phyloP scores from a whole-genome alignment of 2,329 filamentous ascomycete species.

The Phyllosticta citriasiana region DNA sequence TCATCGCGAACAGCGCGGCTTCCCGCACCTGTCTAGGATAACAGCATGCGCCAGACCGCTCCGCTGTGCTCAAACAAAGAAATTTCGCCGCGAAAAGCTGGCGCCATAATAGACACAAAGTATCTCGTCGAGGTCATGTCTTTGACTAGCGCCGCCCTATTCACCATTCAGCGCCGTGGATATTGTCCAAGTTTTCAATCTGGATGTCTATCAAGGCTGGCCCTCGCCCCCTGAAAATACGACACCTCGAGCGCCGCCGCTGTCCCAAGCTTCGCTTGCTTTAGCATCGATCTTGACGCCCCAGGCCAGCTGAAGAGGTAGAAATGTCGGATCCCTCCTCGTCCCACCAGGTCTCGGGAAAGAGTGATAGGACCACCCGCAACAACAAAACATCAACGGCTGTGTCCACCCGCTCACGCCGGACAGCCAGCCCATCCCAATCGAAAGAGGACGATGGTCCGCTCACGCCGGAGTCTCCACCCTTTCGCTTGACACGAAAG shows the following conservation, averaged over 20 bases:
- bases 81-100: slow-evolving; percentile 13
- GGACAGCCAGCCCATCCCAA: slow-evolving; percentile 8
- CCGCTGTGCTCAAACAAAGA: slow-evolving; percentile 17
- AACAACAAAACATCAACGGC: slow-evolving; percentile 22
- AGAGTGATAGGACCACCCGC: slow-evolving; percentile 17
- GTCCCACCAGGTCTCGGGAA: slow-evolving; percentile 5
- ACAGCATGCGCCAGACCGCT: slow-evolving; percentile 23
- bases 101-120: slow-evolving; percentile 27
- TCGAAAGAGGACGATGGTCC: slow-evolving; percentile 10
- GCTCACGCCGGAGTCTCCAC: slow-evolving; percentile 14
- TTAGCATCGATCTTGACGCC: not conserved
- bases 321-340: slow-evolving; percentile 4
- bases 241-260: not conserved
- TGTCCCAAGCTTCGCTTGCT: not conserved
- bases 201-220: slow-evolving; percentile 6
- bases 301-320: not conserved
- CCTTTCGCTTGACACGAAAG: slow-evolving; percentile 17
- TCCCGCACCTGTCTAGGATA: slow-evolving; percentile 26
- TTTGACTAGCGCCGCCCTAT: slow-evolving; percentile 9
- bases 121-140: slow-evolving; percentile 12
- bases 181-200: not conserved
- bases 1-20: slow-evolving; percentile 18
- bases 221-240: not conserved
- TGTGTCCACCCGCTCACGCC: slow-evolving; percentile 17
- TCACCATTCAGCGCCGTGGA: slow-evolving; percentile 8